These are phyloP conservation scores for Stropharia rugosoannulata DNA, from an alignment of 768 basidiomycete genomes.

Conservation along the genomic window DNA sequence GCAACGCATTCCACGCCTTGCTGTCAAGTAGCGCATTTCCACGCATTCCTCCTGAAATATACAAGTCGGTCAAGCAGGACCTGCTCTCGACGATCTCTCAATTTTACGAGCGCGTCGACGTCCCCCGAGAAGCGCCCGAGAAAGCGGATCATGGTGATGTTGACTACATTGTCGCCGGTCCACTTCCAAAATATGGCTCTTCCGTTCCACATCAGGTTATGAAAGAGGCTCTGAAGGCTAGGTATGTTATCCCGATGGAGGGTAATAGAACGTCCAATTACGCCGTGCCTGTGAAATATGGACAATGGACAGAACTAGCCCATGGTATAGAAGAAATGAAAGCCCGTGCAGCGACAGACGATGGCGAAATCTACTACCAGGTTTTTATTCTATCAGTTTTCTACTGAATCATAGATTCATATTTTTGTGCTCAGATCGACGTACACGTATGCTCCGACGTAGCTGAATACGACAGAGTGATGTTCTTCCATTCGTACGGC, in stretches of 20 bases:
- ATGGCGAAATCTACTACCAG: slow-evolving; percentile 41
- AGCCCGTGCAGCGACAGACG: slow-evolving; percentile 20
- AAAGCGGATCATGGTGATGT: slow-evolving; percentile 69
- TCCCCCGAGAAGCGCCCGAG: slow-evolving; percentile 63
- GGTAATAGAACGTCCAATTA: slow-evolving; percentile 64
- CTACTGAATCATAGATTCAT: not conserved
- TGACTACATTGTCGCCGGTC: slow-evolving; percentile 61
- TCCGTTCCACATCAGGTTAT: slow-evolving; percentile 33
- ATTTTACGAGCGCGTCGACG: slow-evolving; percentile 50
- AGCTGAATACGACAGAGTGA: slow-evolving; percentile 47
- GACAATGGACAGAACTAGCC: slow-evolving; percentile 36
- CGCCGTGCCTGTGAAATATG: slow-evolving; percentile 44
- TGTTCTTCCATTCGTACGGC: slow-evolving; percentile 64
- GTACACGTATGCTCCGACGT: slow-evolving; percentile 54
- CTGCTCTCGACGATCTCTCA: slow-evolving; percentile 38
- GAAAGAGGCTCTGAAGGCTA: slow-evolving; percentile 45
- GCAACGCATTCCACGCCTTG: slow-evolving; percentile 57
- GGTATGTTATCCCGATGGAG: slow-evolving; percentile 41
- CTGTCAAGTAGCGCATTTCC: slow-evolving; percentile 51
- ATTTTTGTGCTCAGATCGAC: slow-evolving; percentile 46
- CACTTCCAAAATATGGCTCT: slow-evolving; percentile 23
- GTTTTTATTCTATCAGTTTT: slow-evolving; percentile 13
- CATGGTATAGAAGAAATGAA: slow-evolving; percentile 27
- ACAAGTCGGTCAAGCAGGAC: slow-evolving; percentile 48
- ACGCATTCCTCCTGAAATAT: slow-evolving; percentile 57